Evolutionary conservation across 805 yeast genomes (phyloP), one percentile per base, ranked within the genome.

Genomic region (Kockiozyma suomiensis): DNA sequence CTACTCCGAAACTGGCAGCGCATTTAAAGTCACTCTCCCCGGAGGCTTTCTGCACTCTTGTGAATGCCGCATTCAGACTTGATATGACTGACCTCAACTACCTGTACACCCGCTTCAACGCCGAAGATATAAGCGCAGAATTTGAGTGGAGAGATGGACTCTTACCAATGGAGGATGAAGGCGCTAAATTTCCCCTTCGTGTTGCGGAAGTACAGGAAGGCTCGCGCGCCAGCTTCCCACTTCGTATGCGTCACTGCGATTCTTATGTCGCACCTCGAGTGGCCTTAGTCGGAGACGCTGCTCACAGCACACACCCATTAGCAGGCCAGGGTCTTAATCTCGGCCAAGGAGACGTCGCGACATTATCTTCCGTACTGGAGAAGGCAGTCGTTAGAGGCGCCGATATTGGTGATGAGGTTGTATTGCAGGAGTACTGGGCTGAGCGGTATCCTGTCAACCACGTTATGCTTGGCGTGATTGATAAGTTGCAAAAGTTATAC

Each of bases 251-350:
- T 21, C 97, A 94, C 71, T 96, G 97, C 1, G 98, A 94, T 70
- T 82, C 88, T 0, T 94, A 94, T 71, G 84, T 90, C 19, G 84
- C 84, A 1, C 92, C 88, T 2, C 79, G 98, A 66, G 81, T 93
- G 32, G 98, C 97, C 0, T 76, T 94, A n/a, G 88, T 93, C 8
- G 99, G 99, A 26, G 99, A 94, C 74, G 98, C 99, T 1, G 98
- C 98, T 0, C 99, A 94, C 69, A 87, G 97, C 0, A 90, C 97
- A 1, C 98, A 94, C 72, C 99, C 99, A 1, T 79, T 94, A 61
- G 97, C 97, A 3, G 99, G 99, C 8, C 99, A 94, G 75, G 99
- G 99, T 26, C 81, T 94, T 58, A 94, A 94, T 73, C 91, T 93
- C 97, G 99, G 99, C 21, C 97, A 92, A 73, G 86, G 87, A 28